These are phyloP conservation scores for Castanea sativa DNA, from an alignment of 306 rosid genomes.

Conservation along the genomic window DNA sequence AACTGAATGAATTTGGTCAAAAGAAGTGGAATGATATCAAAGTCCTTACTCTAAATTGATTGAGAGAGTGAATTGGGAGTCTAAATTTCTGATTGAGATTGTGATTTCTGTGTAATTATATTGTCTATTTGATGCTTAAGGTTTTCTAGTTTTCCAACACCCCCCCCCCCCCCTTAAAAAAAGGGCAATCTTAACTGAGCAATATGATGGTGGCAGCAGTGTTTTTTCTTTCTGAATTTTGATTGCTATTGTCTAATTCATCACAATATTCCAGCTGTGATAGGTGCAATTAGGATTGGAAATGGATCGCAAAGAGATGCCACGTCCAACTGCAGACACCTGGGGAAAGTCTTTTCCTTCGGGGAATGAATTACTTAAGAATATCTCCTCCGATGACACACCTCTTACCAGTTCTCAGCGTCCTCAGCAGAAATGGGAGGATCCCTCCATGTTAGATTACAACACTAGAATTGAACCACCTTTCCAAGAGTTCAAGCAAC, in stretches of 20 bases:
- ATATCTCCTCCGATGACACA: conserved; percentile 34
- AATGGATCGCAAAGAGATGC: conserved; percentile 33
- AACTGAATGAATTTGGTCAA: not conserved
- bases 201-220: not conserved
- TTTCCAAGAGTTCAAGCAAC: conserved; percentile 50
- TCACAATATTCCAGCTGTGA: conserved; percentile 23
- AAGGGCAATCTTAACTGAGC: not conserved
- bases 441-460: conserved; percentile 48
- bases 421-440: conserved; percentile 52
- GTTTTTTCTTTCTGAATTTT: not conserved
- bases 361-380: conserved; percentile 35
- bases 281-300: conserved; percentile 5
- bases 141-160: no score
- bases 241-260: conserved; percentile 5
- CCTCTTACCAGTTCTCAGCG: conserved; percentile 40
- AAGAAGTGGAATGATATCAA: not conserved
- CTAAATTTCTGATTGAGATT: not conserved
- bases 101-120: not conserved
- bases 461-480: conserved; percentile 48
- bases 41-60: not conserved
- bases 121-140: not conserved
- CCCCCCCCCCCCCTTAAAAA: no score
- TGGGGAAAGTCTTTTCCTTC: conserved; percentile 55
- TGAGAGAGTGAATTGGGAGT: not conserved
- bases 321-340: conserved; percentile 32